These are phyloP conservation scores for Bolboschoenoplectus hybrid DNA, from an alignment of 202 grass and related monocot species.

Conservation along the genomic window DNA sequence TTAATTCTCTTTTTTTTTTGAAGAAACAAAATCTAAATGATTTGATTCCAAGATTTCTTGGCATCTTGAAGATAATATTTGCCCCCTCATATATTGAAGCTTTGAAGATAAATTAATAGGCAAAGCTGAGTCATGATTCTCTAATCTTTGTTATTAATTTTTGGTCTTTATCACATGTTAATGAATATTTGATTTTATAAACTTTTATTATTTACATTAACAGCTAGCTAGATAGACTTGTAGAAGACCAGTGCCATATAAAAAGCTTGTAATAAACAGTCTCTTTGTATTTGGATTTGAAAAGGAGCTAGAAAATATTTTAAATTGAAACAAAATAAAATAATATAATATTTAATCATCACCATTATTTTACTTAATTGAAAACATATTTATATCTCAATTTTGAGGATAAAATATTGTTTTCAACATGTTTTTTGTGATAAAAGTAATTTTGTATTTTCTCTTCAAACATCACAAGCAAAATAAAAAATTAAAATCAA, in stretches of 20 bases:
- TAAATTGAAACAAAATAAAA: neutral
- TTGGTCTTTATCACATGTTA: neutral
- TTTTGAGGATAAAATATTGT: neutral
- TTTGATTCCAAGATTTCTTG: neutral
- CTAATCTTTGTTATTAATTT: constrained; percentile 13
- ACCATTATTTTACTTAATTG: neutral
- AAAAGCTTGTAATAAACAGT: neutral
- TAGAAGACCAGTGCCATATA: neutral
- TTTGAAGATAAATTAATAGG: neutral
- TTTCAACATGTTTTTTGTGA: neutral
- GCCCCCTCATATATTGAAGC: neutral
- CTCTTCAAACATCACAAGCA: neutral
- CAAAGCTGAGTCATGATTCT: neutral
- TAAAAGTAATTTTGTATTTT: neutral
- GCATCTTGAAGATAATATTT: neutral
- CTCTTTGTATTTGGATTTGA: neutral
- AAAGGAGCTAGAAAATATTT: neutral
- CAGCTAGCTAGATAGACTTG: neutral
- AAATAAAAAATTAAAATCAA: neutral
- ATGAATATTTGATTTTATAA: neutral
- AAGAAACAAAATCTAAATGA: constrained; percentile 15
- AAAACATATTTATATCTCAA: too few relatives aligned
- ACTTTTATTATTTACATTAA: neutral
- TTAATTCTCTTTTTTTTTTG: too few relatives aligned
- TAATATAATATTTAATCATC: neutral